phyloP scores from a whole-genome alignment of 1,284 basidiomycete species.

The Trametes sp. region DNA sequence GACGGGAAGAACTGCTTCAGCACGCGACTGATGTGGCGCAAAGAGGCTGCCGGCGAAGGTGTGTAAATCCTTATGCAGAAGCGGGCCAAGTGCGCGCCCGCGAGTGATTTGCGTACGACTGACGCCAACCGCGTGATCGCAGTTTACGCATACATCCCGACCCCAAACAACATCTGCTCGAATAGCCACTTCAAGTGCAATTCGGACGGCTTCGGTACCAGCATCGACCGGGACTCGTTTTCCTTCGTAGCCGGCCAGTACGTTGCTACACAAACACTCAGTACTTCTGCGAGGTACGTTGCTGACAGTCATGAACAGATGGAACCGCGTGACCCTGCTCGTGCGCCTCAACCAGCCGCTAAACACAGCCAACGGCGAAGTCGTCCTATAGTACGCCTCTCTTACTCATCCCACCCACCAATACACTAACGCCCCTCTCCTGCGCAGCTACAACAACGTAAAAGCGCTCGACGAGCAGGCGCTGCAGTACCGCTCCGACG shows the following conservation, averaged over 20 bases:
- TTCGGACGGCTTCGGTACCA: constrained; percentile 50
- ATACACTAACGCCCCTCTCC: neutral
- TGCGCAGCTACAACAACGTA: constrained; percentile 43
- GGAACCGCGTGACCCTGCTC: constrained; percentile 41
- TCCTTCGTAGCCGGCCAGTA: constrained; percentile 58
- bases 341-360: constrained; percentile 40
- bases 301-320: constrained; percentile 27
- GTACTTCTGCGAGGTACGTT: no score
- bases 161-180: constrained; percentile 38
- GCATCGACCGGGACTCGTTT: constrained; percentile 49
- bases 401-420: neutral
- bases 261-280: constrained; percentile 42
- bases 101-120: neutral
- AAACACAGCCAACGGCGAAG: constrained; percentile 39
- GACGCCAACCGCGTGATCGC: constrained; percentile 1
- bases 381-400: constrained; percentile 39
- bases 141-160: constrained; percentile 47
- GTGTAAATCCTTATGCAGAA: constrained; percentile 17
- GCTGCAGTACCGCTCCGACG: constrained; percentile 36
- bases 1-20: constrained; percentile 55
- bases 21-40: constrained; percentile 56
- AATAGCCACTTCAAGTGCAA: constrained; percentile 45
- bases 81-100: neutral
- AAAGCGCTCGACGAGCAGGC: constrained; percentile 36
- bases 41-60: constrained; percentile 52